These are phyloP conservation scores for Fusarium kyushuense DNA, from an alignment of 2,329 filamentous ascomycete species.

Conservation along the genomic window DNA sequence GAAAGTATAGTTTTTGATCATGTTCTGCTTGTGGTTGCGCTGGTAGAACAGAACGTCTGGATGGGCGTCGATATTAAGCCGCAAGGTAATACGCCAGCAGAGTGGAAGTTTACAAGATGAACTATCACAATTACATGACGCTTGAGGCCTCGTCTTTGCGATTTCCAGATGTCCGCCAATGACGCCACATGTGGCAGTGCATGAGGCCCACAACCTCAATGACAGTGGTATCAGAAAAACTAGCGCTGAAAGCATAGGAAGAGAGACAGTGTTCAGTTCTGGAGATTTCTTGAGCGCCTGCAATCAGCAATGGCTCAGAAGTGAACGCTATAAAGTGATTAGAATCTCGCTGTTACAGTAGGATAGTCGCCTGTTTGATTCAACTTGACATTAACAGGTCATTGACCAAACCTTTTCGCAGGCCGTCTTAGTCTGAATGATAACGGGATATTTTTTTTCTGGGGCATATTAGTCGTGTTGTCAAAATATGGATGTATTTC, in stretches of 20 bases:
- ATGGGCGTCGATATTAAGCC: not conserved
- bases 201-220: not conserved
- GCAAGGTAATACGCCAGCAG: not conserved
- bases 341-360: not conserved
- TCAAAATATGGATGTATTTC: not conserved
- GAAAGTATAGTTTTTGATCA: constrained; percentile 17
- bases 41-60: not conserved
- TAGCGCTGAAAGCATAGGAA: too few relatives aligned
- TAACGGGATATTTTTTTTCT: constrained; percentile 15
- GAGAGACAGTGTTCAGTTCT: not conserved
- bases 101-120: constrained; percentile 1
- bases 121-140: constrained; percentile 9
- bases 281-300: not conserved
- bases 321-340: not conserved
- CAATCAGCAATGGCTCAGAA: not conserved
- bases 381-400: not conserved
- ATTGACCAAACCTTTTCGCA: not conserved
- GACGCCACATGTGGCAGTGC: constrained; percentile 29
- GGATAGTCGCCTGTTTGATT: too few relatives aligned
- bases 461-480: not conserved
- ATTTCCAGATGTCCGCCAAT: not conserved
- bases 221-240: too few relatives aligned
- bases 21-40: constrained; percentile 18
- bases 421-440: constrained; percentile 2
- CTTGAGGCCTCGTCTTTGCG: not conserved